Base-by-base conservation (phyloP, 2,329 filamentous ascomycete species). In the Xenoacremonium recifei region DNA sequence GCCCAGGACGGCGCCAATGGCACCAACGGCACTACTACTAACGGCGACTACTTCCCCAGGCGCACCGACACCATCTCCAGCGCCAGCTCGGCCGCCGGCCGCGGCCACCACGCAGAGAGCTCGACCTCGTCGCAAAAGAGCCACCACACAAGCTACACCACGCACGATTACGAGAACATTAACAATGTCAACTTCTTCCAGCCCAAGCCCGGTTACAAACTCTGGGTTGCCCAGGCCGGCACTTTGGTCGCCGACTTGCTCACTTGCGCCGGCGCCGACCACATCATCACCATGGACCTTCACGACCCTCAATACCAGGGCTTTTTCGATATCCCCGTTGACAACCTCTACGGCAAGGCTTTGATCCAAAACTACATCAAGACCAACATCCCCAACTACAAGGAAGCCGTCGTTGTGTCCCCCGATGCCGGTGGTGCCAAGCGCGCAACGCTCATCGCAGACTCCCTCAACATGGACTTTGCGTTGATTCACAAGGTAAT, bases 301-400 rank as follows among this genome's bases (percentile, higher is more conserved):
- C 89, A 93, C 64, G 92, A 96, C 65, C 87, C 89, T 31, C 90
- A 99, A 68, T 97, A 97, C 62, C 93, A 99, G 68, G 93, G 93
- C 40, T 99, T 96, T 75, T 97, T 99, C 62, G 92, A 99, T 62
- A 96, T 97, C 44, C 93, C 93, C 3, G 93, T 99, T 42, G 93
- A 99, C 71, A 99, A 99, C 65, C 77, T 99, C 15, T 97, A 97
- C 69, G 92, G 85, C 42, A 83, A 87, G 55, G 84, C 87, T 37
- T 71, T 91, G 37, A 73, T 86, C 40, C 81, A 84, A 61, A 77
- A 77, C 48, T 86, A 85, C 60, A 85, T 86, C 55, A 84, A 90
- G 62, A 83, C 87, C 60, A 82, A 89, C 58, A 93, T 96, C 46
- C 85, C 88, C 36, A 85, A 91, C 61, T 91, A 84, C 68, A 85